phyloP scores from a whole-genome alignment of 2,329 filamentous ascomycete species.

The Boeremia lycopersici region DNA sequence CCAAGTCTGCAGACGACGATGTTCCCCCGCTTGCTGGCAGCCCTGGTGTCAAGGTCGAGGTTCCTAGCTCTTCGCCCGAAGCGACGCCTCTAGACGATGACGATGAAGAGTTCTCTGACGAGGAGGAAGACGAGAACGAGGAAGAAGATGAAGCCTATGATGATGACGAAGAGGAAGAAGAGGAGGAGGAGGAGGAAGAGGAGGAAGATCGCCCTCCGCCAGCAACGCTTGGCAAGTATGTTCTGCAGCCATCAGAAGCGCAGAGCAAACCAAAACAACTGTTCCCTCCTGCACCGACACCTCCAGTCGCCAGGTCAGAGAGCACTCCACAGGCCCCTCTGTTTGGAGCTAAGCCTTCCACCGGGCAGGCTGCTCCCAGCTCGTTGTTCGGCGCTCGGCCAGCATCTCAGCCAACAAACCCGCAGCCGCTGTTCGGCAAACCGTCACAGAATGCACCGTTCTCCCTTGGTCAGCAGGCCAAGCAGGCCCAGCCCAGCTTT shows the following conservation, averaged over 20 bases:
- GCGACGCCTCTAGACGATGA: constrained; percentile 38
- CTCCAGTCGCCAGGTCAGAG: constrained; percentile 35
- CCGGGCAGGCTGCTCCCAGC: neutral
- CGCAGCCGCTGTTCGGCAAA: constrained; percentile 28
- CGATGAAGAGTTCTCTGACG: constrained; percentile 49
- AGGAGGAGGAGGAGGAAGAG: constrained; percentile 6
- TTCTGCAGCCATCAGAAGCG: constrained; percentile 4
- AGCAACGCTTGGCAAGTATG: constrained; percentile 15
- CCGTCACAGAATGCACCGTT: constrained; percentile 19
- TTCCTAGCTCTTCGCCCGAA: constrained; percentile 42
- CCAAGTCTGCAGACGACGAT: constrained; percentile 46
- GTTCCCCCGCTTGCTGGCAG: constrained; percentile 55
- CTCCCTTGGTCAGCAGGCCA: constrained; percentile 13
- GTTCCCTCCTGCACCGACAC: constrained; percentile 41
- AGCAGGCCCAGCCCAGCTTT: constrained; percentile 52
- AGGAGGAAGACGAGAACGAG: constrained; percentile 44
- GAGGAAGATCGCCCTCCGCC: constrained; percentile 1
- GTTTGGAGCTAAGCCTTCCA: constrained; percentile 5
- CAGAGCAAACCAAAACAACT: neutral
- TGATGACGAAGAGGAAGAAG: constrained; percentile 51
- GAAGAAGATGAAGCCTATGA: constrained; percentile 52
- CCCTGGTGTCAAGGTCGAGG: constrained; percentile 53
- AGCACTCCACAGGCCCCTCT: constrained; percentile 7
- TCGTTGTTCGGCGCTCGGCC: constrained; percentile 1
- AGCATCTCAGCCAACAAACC: neutral